Conservation (phyloP, 257 asterid genomes). For the Linaria vulgaris region DNA sequence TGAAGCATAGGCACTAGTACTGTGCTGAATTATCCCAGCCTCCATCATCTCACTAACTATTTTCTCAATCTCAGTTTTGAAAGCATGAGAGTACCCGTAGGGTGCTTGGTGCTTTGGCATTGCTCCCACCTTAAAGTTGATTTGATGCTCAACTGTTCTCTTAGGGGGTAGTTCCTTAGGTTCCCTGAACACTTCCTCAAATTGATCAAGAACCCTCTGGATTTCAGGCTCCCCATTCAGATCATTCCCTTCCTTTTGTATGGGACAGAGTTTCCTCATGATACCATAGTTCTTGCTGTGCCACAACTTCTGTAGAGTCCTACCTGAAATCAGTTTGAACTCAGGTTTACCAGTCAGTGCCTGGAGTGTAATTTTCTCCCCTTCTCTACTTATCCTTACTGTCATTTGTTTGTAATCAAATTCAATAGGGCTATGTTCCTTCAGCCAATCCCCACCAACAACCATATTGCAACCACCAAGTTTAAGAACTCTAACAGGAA, state of each 20-base stretch:
- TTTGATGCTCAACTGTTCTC: not conserved
- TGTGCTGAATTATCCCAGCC: too few species aligned
- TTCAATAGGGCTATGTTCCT: not conserved
- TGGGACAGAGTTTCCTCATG: not conserved
- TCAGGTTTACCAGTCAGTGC: not conserved
- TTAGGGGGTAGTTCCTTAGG: not conserved
- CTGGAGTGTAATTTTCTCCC: not conserved
- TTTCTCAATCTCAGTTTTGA: too few species aligned
- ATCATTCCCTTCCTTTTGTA: not conserved
- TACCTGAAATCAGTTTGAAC: not conserved
- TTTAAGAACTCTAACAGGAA: not conserved
- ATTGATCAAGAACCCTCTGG: not conserved
- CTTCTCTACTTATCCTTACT: not conserved
- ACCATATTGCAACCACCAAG: constrained; percentile 10
- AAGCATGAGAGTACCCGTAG: not conserved
- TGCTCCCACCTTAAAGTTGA: not conserved
- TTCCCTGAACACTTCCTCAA: not conserved
- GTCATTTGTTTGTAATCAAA: not conserved
- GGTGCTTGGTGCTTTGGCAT: not conserved
- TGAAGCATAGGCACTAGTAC: too few species aligned
- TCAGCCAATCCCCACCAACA: not conserved
- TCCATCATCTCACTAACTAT: too few species aligned
- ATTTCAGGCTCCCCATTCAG: fast-evolving
- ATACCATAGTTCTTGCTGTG: not conserved
- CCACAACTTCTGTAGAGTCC: not conserved